Evolutionary conservation across 2,329 filamentous ascomycete species (phyloP), one percentile per base, ranked within the genome.

Genomic region (Aulographum hederae): DNA sequence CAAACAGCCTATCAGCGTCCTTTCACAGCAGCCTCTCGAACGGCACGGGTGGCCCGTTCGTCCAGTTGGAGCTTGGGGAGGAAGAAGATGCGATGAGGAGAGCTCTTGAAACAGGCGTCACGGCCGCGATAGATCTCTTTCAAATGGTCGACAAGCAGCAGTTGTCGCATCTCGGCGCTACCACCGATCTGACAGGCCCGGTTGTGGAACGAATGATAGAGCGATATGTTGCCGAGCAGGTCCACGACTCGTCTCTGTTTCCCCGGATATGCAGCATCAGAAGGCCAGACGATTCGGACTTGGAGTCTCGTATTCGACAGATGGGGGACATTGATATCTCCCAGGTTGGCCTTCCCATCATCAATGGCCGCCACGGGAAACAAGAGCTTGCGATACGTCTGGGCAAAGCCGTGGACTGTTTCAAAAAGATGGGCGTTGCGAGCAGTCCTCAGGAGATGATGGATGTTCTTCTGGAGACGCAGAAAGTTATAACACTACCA

Each of bases 131-230:
- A 41, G 89, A 98, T 46, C 65, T 95, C 1, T 98, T 98, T 42
- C 86, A 95, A 45, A 74, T 75, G 37, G 86, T 98, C 4, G 89
- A 98, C 50, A 93, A 93, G 51, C 81, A 92, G 45, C 89, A 95
- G 45, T 61, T 98, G 18, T 94, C 86, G 3, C 65, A 92, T 21
- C 64, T 98, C 4, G 89, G 85, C 13, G 80, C 85, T 4, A 93
- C 84, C 2, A 98, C 91, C 2, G 84, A 94, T 47, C 58, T 98
- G 32, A 95, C 89, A 0, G 86, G 89, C 0, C 81, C 85, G 1
- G 59, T 91, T 6, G 85, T 98, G 2, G 91, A 98, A 56, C 74
- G 80, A 38, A 65, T 98, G 44, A 94, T 98, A 40, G 89, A 98
- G 53, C 75, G 84, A 30, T 94, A 98, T 53, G 73, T 98, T 26